Conservation (phyloP, 768 basidiomycete species). For the Hypsizygus marmoreus region DNA sequence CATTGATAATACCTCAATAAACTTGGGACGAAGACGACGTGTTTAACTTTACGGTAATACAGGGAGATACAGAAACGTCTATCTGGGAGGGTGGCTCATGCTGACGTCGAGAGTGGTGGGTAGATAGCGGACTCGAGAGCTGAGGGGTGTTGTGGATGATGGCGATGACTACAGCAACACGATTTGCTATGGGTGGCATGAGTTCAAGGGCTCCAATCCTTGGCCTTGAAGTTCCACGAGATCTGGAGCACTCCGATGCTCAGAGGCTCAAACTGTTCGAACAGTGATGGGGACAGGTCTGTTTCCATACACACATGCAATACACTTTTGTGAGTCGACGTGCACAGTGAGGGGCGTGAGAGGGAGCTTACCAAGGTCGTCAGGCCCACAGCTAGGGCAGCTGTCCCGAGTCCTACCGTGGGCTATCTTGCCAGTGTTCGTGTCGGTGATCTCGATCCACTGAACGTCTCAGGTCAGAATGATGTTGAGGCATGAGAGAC, state of each 20-base stretch:
- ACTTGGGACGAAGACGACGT: too few species aligned
- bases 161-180: too few species aligned
- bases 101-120: too few species aligned
- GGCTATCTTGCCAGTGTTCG: conserved; percentile 46
- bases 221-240: conserved; percentile 58
- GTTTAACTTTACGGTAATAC: too few species aligned
- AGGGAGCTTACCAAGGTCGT: conserved; percentile 53
- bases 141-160: too few species aligned
- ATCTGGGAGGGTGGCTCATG: too few species aligned
- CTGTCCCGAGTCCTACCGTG: conserved; percentile 54
- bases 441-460: conserved; percentile 62
- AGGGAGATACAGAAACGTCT: too few species aligned
- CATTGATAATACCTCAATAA: too few species aligned
- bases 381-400: conserved; percentile 51
- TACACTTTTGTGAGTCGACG: background rate
- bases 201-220: conserved; percentile 41
- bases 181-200: too few species aligned
- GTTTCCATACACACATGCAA: conserved; percentile 6
- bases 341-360: background rate
- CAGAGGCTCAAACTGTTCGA: conserved; percentile 50
- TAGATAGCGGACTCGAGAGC: too few species aligned
- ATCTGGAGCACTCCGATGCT: conserved; percentile 49
- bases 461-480: conserved; percentile 26
- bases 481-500: background rate
- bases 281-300: conserved; percentile 69